A percentile compares a stretch with the other conserved stretches of the same genome.
These are phyloP conservation scores for Knoxdaviesia proteae DNA, from an alignment of 2,329 filamentous ascomycete genomes.

Conservation along the genomic window DNA sequence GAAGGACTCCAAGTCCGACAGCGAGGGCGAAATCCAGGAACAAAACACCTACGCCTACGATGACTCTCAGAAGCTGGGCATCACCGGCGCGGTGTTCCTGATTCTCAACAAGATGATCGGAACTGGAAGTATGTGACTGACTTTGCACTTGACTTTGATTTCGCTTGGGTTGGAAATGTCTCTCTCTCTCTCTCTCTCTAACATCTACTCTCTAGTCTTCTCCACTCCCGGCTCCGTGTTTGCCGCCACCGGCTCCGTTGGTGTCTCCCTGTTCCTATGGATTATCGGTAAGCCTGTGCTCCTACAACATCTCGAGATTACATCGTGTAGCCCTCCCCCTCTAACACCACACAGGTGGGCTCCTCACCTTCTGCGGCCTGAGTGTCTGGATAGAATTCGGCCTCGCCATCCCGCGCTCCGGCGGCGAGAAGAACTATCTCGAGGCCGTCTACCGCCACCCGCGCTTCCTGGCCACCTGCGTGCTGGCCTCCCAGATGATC, in stretches of 20 bases:
- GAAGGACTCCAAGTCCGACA: no score
- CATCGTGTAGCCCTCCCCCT: neutral
- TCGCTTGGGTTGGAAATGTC: no score
- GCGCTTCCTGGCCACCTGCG: constrained; percentile 35
- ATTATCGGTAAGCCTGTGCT: constrained; percentile 5
- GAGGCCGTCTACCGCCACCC: constrained; percentile 35
- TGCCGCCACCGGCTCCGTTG: constrained; percentile 28
- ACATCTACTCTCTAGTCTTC: constrained; percentile 19
- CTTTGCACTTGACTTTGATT: no score
- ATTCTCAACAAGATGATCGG: constrained; percentile 40
- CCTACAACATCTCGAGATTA: neutral
- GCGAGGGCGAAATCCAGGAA: no score
- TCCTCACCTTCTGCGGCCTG: constrained; percentile 36
- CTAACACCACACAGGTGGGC: constrained; percentile 13
- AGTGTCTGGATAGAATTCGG: constrained; percentile 44
- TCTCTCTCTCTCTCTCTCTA: neutral
- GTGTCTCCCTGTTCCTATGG: constrained; percentile 9
- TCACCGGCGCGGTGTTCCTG: constrained; percentile 25
- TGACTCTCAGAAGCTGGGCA: no score
- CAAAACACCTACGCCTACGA: no score
- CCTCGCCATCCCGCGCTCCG: constrained; percentile 37
- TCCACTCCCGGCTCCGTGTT: constrained; percentile 33
- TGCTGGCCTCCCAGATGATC: constrained; percentile 39
- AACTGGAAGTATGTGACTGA: constrained; percentile 25
- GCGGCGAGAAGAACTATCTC: constrained; percentile 46